Evolutionary conservation across 2,329 filamentous ascomycete species (phyloP).

Genomic region (Domatiomyces globalis): DNA sequence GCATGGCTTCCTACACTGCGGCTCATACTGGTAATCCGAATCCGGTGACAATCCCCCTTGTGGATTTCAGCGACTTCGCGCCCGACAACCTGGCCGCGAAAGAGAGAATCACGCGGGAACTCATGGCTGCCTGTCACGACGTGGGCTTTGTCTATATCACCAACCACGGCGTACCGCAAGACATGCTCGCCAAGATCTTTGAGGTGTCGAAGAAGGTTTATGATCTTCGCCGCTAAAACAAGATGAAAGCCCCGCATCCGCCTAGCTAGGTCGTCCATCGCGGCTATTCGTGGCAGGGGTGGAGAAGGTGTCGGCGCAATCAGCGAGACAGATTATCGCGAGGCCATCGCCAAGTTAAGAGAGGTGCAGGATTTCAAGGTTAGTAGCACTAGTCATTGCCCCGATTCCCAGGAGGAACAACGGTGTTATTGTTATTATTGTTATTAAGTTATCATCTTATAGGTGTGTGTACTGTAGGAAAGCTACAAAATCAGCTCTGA

Average conservation of each 20-base stretch:
- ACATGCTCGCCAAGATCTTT: conserved; percentile 32
- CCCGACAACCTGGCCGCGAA: conserved; percentile 19
- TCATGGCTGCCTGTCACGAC: conserved; percentile 29
- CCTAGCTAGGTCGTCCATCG: conserved; percentile 37
- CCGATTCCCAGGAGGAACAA: too few relatives aligned
- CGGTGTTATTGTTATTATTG: too few relatives aligned
- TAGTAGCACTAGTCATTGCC: conserved; percentile 14
- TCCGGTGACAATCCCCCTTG: conserved; percentile 25
- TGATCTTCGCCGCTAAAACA: conserved; percentile 30
- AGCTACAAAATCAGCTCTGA: conserved; percentile 41
- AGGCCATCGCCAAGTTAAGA: conserved; percentile 26
- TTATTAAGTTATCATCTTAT: too few relatives aligned
- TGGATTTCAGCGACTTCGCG: conserved; percentile 29
- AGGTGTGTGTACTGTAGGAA: too few relatives aligned
- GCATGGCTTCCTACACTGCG: background rate
- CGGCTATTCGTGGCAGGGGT: conserved; percentile 42
- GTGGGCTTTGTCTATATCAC: conserved; percentile 37
- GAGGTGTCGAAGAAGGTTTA: conserved; percentile 32
- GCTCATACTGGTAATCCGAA: conserved; percentile 33
- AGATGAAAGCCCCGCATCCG: conserved; percentile 38
- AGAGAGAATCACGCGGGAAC: conserved; percentile 15
- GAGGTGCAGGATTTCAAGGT: conserved; percentile 38
- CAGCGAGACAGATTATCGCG: conserved; percentile 25
- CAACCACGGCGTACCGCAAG: conserved; percentile 32
- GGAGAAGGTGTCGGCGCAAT: conserved; percentile 39